Conservation (phyloP, 805 yeast species). For the Candida pini region DNA sequence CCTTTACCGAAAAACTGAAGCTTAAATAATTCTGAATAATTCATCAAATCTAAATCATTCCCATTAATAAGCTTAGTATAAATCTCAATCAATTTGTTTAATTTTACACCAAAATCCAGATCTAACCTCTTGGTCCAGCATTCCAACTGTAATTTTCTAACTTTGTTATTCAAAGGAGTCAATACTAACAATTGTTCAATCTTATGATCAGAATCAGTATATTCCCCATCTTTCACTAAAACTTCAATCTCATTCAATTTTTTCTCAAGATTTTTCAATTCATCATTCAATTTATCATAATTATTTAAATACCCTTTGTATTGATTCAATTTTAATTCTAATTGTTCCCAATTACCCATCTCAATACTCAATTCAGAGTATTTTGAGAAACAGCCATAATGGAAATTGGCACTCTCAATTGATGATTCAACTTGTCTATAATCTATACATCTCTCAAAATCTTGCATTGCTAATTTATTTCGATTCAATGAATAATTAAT, state of each 20-base stretch:
- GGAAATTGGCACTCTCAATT: conserved; percentile 4
- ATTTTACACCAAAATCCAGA: conserved; percentile 15
- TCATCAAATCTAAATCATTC: conserved; percentile 15
- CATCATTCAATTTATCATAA: conserved; percentile 2
- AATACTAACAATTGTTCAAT: conserved; percentile 32
- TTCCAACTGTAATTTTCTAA: conserved; percentile 30
- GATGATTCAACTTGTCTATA: conserved; percentile 25
- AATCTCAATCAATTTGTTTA: conserved; percentile 17
- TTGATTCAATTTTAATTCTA: conserved; percentile 17
- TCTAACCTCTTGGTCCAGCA: conserved; percentile 15
- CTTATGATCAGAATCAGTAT: conserved; percentile 24
- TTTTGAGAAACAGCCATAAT: conserved; percentile 45
- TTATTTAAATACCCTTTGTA: conserved; percentile 9
- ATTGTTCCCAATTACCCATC: conserved; percentile 43
- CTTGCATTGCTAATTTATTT: conserved; percentile 46
- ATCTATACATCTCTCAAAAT: conserved; percentile 43
- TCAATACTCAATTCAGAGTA: conserved; percentile 44
- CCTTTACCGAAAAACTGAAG: conserved; percentile 24
- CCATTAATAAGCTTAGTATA: conserved; percentile 19
- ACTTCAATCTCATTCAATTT: conserved; percentile 1
- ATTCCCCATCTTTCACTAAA: conserved; percentile 12
- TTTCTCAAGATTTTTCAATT: conserved; percentile 1
- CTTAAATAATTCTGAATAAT: conserved; percentile 22
- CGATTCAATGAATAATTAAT: conserved; percentile 54
- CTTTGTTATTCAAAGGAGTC: conserved; percentile 38